Evolutionary conservation across 1,284 basidiomycete species (phyloP).

Genomic region (Boletus mariae): DNA sequence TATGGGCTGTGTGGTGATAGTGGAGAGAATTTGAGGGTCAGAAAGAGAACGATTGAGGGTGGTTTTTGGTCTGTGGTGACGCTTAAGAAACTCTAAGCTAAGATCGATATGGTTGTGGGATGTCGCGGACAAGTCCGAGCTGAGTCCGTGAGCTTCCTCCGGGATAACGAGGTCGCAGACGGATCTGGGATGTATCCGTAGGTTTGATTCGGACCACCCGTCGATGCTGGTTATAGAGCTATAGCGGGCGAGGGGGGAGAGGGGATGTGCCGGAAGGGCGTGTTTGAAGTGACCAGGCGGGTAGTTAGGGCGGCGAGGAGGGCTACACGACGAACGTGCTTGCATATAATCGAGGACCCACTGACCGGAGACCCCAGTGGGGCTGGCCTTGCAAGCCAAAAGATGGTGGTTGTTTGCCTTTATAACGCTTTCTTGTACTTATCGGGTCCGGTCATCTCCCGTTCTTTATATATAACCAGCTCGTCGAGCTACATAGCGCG

Average conservation of each 20-base stretch:
- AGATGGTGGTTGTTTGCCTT: not conserved
- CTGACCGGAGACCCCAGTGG: too few species aligned
- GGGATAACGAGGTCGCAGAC: conserved; percentile 33
- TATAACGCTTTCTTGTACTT: conserved; percentile 22
- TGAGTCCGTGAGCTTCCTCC: conserved; percentile 24
- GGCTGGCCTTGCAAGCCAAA: too few species aligned
- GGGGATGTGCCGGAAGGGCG: conserved; percentile 1
- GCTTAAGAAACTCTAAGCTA: conserved; percentile 39
- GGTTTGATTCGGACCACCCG: conserved; percentile 3
- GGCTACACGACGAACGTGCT: conserved; percentile 31
- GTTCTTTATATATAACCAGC: too few species aligned
- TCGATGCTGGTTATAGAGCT: not conserved
- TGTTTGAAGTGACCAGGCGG: conserved; percentile 8
- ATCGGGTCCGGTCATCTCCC: conserved; percentile 19
- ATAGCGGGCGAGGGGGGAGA: conserved; percentile 25
- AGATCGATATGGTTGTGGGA: conserved; percentile 34
- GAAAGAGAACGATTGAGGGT: conserved; percentile 44
- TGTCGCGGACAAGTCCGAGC: conserved; percentile 34
- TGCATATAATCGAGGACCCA: conserved; percentile 26
- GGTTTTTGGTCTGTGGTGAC: conserved; percentile 56
- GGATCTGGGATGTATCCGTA: conserved; percentile 14
- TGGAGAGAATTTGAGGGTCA: conserved; percentile 60
- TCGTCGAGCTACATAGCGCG: too few species aligned
- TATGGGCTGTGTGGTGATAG: conserved; percentile 58
- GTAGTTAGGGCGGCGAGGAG: conserved; percentile 13